Percentiles rank a stretch among this genome's conserved stretches.
Conservation (phyloP, 257 asterid genomes). For the Salvia hispanica region DNA sequence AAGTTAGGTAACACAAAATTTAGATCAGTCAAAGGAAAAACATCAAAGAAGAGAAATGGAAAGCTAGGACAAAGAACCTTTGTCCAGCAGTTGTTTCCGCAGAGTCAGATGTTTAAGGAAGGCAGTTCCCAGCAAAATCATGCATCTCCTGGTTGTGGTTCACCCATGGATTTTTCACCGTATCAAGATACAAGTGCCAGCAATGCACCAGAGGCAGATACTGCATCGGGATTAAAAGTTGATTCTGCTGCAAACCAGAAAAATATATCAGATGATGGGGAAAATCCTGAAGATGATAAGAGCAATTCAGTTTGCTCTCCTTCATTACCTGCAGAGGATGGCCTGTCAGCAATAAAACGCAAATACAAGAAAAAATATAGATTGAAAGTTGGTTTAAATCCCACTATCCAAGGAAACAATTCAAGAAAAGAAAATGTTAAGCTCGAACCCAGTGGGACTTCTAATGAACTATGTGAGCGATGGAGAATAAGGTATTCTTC, state of each 20-base stretch:
- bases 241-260: constrained; percentile 31
- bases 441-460: constrained; percentile 38
- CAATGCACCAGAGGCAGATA: constrained; percentile 39
- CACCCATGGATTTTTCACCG: constrained; percentile 98
- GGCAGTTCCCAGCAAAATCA: constrained; percentile 39
- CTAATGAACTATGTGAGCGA: constrained; percentile 60
- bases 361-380: constrained; percentile 82
- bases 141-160: constrained; percentile 61
- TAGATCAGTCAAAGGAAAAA: constrained; percentile 47
- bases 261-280: constrained; percentile 33
- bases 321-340: constrained; percentile 52
- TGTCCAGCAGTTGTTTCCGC: constrained; percentile 44
- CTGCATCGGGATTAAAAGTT: constrained; percentile 36
- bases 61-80: constrained; percentile 48
- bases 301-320: constrained; percentile 37
- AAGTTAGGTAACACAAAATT: constrained; percentile 41
- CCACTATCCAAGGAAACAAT: constrained; percentile 32
- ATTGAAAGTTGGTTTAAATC: constrained; percentile 55
- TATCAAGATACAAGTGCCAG: constrained; percentile 42
- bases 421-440: constrained; percentile 42
- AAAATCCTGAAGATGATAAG: constrained; percentile 37
- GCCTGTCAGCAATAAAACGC: constrained; percentile 59
- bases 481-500: constrained; percentile 78
- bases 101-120: constrained; percentile 37
- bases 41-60: constrained; percentile 50